Conservation (phyloP, 331 rosid genomes). For the Phaseolus coccineus region DNA sequence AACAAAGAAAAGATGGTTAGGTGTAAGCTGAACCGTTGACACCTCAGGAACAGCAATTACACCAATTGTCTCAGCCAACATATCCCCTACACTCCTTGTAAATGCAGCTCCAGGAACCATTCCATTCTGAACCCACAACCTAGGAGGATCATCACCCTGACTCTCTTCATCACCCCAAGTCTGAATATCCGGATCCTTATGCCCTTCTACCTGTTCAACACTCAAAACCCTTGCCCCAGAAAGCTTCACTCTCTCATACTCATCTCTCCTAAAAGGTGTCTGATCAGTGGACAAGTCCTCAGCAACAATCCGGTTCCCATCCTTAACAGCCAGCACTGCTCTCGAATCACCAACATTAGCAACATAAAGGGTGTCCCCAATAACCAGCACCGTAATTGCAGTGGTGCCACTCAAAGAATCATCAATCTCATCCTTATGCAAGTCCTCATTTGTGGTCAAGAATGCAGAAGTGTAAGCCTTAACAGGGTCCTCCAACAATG, state of each 20-base stretch:
- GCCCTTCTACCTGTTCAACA: conserved; percentile 92
- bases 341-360: conserved; percentile 97
- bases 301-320: conserved; percentile 75
- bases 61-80: conserved; percentile 87
- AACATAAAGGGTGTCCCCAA: conserved; percentile 73
- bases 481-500: conserved; percentile 74
- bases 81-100: conserved; percentile 97
- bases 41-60: conserved; percentile 91
- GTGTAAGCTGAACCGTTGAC: conserved; percentile 66
- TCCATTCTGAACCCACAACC: conserved; percentile 87
- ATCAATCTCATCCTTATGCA: conserved; percentile 71
- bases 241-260: conserved; percentile 84
- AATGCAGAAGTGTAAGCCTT: conserved; percentile 77
- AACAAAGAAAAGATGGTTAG: conserved; percentile 85
- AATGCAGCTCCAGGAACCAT: conserved; percentile 95
- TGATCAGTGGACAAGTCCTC: conserved; percentile 89
- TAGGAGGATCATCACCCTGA: conserved; percentile 86
- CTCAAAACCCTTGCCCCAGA: conserved; percentile 93
- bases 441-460: conserved; percentile 63
- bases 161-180: conserved; percentile 94
- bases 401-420: conserved; percentile 98
- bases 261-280: conserved; percentile 95
- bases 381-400: conserved; percentile 83
- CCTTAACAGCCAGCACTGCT: conserved; percentile 84
- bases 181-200: conserved; percentile 83